Conservation (phyloP, 129 eudicot species). For the Heracleum sosnowskyi region DNA sequence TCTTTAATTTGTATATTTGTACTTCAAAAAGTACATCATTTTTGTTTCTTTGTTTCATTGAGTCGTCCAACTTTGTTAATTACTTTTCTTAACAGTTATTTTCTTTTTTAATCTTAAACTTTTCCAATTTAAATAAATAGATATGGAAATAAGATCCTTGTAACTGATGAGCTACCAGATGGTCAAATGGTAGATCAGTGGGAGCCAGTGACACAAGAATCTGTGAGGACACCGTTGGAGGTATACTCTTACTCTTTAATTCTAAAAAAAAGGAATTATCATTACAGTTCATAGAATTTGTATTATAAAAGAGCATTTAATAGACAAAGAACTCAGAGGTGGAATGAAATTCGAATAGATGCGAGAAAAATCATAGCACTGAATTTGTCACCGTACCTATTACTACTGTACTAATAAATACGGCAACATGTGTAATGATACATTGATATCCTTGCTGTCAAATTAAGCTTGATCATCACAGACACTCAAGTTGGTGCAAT, state of each 20-base stretch:
- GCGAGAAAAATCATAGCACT: background rate
- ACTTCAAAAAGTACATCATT: too few species aligned
- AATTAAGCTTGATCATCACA: background rate
- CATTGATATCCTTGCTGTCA: background rate
- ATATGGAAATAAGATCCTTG: constrained; percentile 95
- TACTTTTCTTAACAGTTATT: background rate
- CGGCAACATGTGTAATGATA: too few species aligned
- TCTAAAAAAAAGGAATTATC: background rate
- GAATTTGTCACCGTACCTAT: too few species aligned
- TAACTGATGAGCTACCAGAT: constrained; percentile 95
- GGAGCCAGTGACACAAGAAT: constrained; percentile 86
- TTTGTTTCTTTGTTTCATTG: constrained; percentile 13
- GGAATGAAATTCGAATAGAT: background rate
- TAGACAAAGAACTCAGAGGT: background rate
- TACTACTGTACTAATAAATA: too few species aligned
- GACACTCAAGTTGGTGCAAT: background rate
- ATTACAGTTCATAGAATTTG: background rate
- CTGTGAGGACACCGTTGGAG: constrained; percentile 89
- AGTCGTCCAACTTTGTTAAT: background rate
- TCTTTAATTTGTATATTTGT: too few species aligned
- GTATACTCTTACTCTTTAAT: constrained; percentile 25
- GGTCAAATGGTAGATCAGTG: constrained; percentile 99
- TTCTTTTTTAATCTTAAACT: background rate
- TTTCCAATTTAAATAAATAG: constrained; percentile 34
- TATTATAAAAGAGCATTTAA: background rate